Base-by-base conservation (phyloP, 2,329 filamentous ascomycete species). In the Aspergillus versicolor region DNA sequence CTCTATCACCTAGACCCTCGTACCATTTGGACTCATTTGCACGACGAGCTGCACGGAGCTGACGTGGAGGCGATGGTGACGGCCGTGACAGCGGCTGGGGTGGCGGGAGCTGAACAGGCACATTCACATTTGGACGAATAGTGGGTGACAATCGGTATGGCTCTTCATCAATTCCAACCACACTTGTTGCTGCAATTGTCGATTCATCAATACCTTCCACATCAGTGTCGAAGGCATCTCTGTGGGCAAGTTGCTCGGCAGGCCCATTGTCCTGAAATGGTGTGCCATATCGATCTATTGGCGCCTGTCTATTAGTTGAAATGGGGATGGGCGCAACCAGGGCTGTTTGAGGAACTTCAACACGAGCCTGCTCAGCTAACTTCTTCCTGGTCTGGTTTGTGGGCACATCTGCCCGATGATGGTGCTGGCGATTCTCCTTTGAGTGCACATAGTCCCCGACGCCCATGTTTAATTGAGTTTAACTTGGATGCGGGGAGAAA, bases 201-300 rank as follows among this genome's bases (percentile, higher is more conserved):
- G 75, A 77, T 60, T 77, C 75, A 65, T 77, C 75, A 9, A 76
- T 64, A 11, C 70, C 75, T 56, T 77, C 75, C 8, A 77, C 73
- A 59, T 77, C 75, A 5, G 75, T 77, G 58, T 77, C 75, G 59
- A 77, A 77, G 58, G 70, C 65, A 57, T 76, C 73, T 32, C 65
- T 65, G 27, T 67, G 65, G 17, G 43, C 54, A 49, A 46, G 58
- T 51, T 62, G 61, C 40, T 63, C 60, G 30, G 52, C 50, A 32
- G 56, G 47, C 21, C 52, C 58, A 34, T 64, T 61, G 15, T 61
- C 62, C 34, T 63, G 57, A 34, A 61, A 59, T 19, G 57, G 56
- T 41, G 60, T 54, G 51, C 62, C 56, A 53, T 60, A 61, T 27
- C 62, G 62, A 15, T 58, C 60, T 37, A 62, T 52, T n/a, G 60